Percentiles rank a stretch among this genome's conserved stretches.
These are phyloP conservation scores for Starmerella sp. DNA, from an alignment of 805 yeast genomes.

Conservation along the genomic window DNA sequence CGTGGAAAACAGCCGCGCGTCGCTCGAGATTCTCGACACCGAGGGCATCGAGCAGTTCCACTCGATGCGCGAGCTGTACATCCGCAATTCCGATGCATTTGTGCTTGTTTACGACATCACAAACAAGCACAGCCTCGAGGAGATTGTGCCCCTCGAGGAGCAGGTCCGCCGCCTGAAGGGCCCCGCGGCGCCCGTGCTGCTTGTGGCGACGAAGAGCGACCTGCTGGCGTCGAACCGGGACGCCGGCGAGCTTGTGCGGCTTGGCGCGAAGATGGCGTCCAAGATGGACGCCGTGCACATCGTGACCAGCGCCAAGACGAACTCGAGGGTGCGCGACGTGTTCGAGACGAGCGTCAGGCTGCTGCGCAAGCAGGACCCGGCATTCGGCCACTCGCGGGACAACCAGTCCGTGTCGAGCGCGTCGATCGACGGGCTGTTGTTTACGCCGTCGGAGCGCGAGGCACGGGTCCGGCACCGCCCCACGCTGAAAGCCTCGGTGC, in stretches of 20 bases:
- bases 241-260: constrained; percentile 42
- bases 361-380: constrained; percentile 25
- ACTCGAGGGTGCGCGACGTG: constrained; percentile 82
- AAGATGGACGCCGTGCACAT: constrained; percentile 87
- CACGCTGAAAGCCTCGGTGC: constrained; percentile 13
- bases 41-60: constrained; percentile 94
- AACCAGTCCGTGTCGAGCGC: constrained; percentile 13
- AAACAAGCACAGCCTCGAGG: constrained; percentile 63
- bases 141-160: constrained; percentile 64
- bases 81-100: constrained; percentile 80
- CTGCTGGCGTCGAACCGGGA: constrained; percentile 62
- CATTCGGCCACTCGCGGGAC: constrained; percentile 4
- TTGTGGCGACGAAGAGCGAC: constrained; percentile 88
- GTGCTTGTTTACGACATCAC: constrained; percentile 77
- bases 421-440: constrained; percentile 17
- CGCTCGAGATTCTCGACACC: constrained; percentile 79
- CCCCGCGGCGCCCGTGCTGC: constrained; percentile 72
- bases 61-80: constrained; percentile 70
- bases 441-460: constrained; percentile 10
- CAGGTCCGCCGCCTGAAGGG: constrained; percentile 80
- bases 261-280: constrained; percentile 72
- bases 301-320: constrained; percentile 86
- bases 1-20: constrained; percentile 78
- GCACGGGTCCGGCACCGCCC: constrained; percentile 9
- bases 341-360: constrained; percentile 82